Evolutionary conservation across 78 protist species (phyloP), one percentile per base, ranked within the genome.

Genomic region (Dictyostelium brefeldianum): DNA sequence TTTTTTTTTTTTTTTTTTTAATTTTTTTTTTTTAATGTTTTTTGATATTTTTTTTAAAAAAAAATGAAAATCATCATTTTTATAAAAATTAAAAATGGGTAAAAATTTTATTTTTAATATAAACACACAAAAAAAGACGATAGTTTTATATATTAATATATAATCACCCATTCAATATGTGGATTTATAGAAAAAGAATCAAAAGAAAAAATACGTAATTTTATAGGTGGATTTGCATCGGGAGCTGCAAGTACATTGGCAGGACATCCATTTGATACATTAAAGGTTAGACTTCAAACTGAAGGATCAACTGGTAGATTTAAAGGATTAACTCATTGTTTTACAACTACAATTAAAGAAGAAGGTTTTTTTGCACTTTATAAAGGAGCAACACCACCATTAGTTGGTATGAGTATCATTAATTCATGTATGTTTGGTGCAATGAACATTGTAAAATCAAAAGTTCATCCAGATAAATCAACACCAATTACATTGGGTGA

Each of bases 371-470:
- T 85, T 10, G 92, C 83, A 69, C 67, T 85, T 14, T 85, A 85
- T 69, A 85, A 85, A 80, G 92, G 92, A 36, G 92, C 77, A 5
- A 85, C 92, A 48, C 92, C 92, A 85, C 92, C 92, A 73, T 54
- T 85, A 69, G 54, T 85, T 46, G 92, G 92, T 6, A 85, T 85
- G 92, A 54, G 82, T 56, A 65, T 85, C 22, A 85, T 85, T 69
- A 85, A 85, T 62, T 85, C 92, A n/a, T 85, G 92, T 59, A 85
- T 85, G 92, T 85, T 85, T 75, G 92, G 92, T 27, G 65, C 92
- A 7, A 27, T 85, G 31, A 69, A 18, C 9, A 85, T 85, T 25
- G 70, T 85, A 15, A 85, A 85, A 43, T 47, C 51, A 17, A 43
- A 75, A 9, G 64, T 85, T 25, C 92, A 85, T 47, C 75, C 92